Evolutionary conservation across 2,329 filamentous ascomycete genomes (phyloP).

Genomic region (Aaosphaeria arxii): DNA sequence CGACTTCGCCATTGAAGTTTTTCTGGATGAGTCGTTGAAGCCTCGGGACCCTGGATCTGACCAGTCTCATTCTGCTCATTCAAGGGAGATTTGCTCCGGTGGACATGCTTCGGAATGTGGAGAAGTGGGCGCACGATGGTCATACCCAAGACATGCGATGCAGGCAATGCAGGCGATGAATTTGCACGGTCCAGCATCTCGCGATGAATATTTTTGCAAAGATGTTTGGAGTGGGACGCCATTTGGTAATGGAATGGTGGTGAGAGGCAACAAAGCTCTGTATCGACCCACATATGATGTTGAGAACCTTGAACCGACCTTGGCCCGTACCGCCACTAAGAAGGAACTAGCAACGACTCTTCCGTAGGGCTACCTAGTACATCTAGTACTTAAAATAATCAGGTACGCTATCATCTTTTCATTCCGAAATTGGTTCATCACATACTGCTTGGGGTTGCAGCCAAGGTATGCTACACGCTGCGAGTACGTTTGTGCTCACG

Average conservation of each 20-base stretch:
- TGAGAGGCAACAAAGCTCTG: slow-evolving; percentile 15
- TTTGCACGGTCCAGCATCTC: not conserved
- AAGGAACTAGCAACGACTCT: too few relatives aligned
- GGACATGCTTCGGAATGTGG: slow-evolving; percentile 17
- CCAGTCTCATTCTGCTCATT: not conserved
- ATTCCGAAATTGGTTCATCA: too few relatives aligned
- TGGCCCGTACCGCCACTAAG: slow-evolving; percentile 1
- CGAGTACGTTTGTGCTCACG: too few relatives aligned
- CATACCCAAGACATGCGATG: not conserved
- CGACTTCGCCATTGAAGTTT: not conserved
- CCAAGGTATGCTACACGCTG: too few relatives aligned
- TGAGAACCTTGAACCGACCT: slow-evolving; percentile 19
- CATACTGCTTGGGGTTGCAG: too few relatives aligned
- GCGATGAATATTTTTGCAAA: not conserved
- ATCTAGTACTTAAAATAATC: too few relatives aligned
- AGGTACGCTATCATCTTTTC: too few relatives aligned
- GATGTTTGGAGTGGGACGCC: slow-evolving; percentile 17
- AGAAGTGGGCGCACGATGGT: slow-evolving; percentile 9
- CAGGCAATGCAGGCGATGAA: not conserved
- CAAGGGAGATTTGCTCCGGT: not conserved
- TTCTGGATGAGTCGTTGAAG: not conserved
- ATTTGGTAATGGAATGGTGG: slow-evolving; percentile 24
- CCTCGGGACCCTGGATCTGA: not conserved
- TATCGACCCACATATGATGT: slow-evolving; percentile 26
- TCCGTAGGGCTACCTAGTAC: too few relatives aligned